Percentiles rank a stretch among this genome's conserved stretches.
Conservation (phyloP, 139 green algal species). For the Tetraselmis chui region DNA sequence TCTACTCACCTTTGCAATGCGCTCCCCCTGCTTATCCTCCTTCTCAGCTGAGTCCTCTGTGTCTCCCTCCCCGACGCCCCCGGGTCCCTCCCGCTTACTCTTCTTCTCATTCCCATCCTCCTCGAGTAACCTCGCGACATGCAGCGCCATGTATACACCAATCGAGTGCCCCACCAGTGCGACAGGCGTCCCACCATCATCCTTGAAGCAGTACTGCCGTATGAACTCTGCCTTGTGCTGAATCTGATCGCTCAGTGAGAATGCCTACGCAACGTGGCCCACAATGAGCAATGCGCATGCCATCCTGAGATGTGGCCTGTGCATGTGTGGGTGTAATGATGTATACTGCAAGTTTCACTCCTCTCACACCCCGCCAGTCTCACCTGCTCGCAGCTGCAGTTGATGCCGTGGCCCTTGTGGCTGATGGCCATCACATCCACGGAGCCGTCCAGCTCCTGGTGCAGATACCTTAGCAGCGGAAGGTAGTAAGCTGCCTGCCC, state of each 20-base stretch:
- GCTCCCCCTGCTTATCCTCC: too few species aligned
- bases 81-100: too few species aligned
- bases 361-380: too few species aligned
- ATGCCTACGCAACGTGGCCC: slow-evolving; percentile 19
- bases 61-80: too few species aligned
- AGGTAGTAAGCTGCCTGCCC: slow-evolving; percentile 24
- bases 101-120: too few species aligned
- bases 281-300: too few species aligned
- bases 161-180: slow-evolving; percentile 37
- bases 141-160: slow-evolving; percentile 31
- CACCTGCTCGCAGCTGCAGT: not conserved
- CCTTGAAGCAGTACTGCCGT: slow-evolving; percentile 20
- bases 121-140: not conserved
- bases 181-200: slow-evolving; percentile 9
- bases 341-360: too few species aligned
- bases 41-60: too few species aligned
- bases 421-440: slow-evolving; percentile 23
- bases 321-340: too few species aligned
- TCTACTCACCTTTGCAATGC: too few species aligned
- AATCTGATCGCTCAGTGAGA: slow-evolving; percentile 29
- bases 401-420: slow-evolving; percentile 13
- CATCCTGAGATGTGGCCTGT: too few species aligned
- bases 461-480: slow-evolving; percentile 19
- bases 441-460: slow-evolving; percentile 10
- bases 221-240: slow-evolving; percentile 34